phyloP scores from a whole-genome alignment of 495 filamentous ascomycete genomes.

The Annulohypoxylon moriforme region DNA sequence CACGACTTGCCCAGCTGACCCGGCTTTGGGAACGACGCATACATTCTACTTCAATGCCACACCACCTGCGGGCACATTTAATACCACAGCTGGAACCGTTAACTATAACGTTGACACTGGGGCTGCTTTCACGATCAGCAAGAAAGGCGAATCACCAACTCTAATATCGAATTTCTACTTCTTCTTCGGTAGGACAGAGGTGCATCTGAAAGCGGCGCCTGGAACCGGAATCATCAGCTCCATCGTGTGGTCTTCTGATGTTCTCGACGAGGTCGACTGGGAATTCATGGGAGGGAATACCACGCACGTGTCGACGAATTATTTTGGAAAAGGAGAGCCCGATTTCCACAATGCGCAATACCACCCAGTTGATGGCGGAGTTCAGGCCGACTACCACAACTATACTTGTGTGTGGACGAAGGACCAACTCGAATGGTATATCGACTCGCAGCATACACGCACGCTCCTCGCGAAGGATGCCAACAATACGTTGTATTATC shows the following conservation, averaged over 20 bases:
- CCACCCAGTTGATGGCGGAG: slow-evolving; percentile 57
- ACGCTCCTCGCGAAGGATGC: slow-evolving; percentile 73
- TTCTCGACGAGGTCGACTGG: slow-evolving; percentile 92
- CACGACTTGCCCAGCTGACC: slow-evolving; percentile 70
- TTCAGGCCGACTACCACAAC: slow-evolving; percentile 71
- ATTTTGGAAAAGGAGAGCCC: slow-evolving; percentile 82
- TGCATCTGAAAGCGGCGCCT: slow-evolving; percentile 76
- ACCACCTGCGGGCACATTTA: slow-evolving; percentile 68
- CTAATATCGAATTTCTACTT: slow-evolving; percentile 79
- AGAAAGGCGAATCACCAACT: slow-evolving; percentile 78
- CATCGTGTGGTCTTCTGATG: slow-evolving; percentile 83
- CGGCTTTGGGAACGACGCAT: slow-evolving; percentile 67
- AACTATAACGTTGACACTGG: slow-evolving; percentile 64
- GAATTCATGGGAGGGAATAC: slow-evolving; percentile 80
- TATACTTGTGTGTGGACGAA: slow-evolving; percentile 89
- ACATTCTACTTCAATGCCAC: slow-evolving; percentile 75
- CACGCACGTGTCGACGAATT: slow-evolving; percentile 77
- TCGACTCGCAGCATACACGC: slow-evolving; percentile 76
- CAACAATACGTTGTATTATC: slow-evolving; percentile 73
- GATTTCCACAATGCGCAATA: slow-evolving; percentile 67
- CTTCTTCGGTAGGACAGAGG: slow-evolving; percentile 79
- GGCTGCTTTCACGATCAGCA: slow-evolving; percentile 76
- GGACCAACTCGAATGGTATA: slow-evolving; percentile 74
- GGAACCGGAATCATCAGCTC: slow-evolving; percentile 85
- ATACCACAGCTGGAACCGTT: slow-evolving; percentile 67